A percentile compares a stretch with the other conserved stretches of the same genome.
phyloP scores from a whole-genome alignment of 768 basidiomycete species.

The Mycena sanguinolenta region DNA sequence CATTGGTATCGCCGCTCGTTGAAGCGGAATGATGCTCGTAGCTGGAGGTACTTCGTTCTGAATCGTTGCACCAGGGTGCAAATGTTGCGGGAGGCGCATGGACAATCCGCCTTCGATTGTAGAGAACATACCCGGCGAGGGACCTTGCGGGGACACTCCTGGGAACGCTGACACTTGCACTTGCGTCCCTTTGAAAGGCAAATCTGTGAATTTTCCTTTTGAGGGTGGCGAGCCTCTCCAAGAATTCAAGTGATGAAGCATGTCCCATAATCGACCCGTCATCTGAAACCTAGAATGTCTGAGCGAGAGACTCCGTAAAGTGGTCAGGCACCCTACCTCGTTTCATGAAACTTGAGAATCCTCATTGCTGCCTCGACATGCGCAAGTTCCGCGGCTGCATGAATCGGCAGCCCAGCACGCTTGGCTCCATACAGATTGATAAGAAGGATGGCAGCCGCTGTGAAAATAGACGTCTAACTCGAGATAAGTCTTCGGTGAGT shows the following conservation, averaged over 20 bases:
- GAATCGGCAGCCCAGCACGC: constrained; percentile 45
- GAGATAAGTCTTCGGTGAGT: too few species aligned
- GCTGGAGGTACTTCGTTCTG: too few species aligned
- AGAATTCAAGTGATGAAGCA: constrained; percentile 33
- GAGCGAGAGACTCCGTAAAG: too few species aligned
- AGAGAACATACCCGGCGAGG: too few species aligned
- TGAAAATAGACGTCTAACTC: constrained; percentile 15
- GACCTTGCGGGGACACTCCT: too few species aligned
- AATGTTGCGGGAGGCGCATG: too few species aligned
- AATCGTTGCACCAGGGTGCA: too few species aligned
- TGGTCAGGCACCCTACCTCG: constrained; percentile 23
- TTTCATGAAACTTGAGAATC: constrained; percentile 38
- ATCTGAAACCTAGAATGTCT: constrained; percentile 27
- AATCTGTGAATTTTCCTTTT: constrained; percentile 5
- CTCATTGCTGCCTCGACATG: constrained; percentile 57
- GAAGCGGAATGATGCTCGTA: too few species aligned
- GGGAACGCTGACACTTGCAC: constrained; percentile 11
- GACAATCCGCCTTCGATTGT: too few species aligned
- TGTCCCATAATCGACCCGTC: constrained; percentile 32
- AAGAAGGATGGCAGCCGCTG: constrained; percentile 56
- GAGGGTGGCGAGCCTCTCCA: constrained; percentile 31
- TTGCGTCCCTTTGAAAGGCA: too few species aligned
- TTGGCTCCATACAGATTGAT: constrained; percentile 58
- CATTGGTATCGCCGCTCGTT: too few species aligned
- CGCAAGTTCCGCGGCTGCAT: constrained; percentile 49